phyloP scores from a whole-genome alignment of 371 early-diverging fungal species.

The Synchytrium microbalum region DNA sequence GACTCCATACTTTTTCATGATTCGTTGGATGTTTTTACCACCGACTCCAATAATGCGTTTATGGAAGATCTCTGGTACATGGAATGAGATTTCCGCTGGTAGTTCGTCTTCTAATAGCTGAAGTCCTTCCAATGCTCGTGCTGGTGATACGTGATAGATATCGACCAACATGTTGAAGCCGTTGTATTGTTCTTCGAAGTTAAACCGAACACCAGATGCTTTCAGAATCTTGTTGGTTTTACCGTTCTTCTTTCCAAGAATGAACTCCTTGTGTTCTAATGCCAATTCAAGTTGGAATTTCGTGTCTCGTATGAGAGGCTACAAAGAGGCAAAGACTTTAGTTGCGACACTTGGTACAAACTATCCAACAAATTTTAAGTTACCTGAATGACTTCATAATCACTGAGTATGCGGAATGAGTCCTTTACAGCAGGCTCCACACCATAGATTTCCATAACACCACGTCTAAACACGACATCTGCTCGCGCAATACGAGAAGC shows the following conservation, averaged over 20 bases:
- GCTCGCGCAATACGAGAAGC: conserved; percentile 9
- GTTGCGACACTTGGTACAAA: conserved; percentile 16
- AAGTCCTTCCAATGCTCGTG: conserved; percentile 58
- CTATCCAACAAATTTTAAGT: background rate
- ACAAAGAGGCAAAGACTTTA: conserved; percentile 4
- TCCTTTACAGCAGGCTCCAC: conserved; percentile 48
- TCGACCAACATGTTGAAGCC: conserved; percentile 73
- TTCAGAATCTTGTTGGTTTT: conserved; percentile 89
- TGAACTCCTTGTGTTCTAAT: conserved; percentile 81
- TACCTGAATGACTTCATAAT: conserved; percentile 37
- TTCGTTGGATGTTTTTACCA: conserved; percentile 88
- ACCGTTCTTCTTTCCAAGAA: conserved; percentile 91
- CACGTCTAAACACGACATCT: conserved; percentile 33
- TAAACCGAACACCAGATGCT: conserved; percentile 48
- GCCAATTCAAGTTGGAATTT: conserved; percentile 61
- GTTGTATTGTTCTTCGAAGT: conserved; percentile 47
- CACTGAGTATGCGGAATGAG: conserved; percentile 46
- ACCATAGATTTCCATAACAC: conserved; percentile 56
- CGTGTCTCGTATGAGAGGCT: conserved; percentile 27
- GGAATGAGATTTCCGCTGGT: conserved; percentile 81
- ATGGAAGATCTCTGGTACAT: conserved; percentile 80
- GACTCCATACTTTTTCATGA: conserved; percentile 93
- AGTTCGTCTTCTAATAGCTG: conserved; percentile 69
- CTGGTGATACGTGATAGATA: conserved; percentile 48
- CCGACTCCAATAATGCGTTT: conserved; percentile 92